A percentile compares a stretch with the other conserved stretches of the same genome.
phyloP scores from a whole-genome alignment of 2,329 filamentous ascomycete species.

The Bipolaris sorokiniana region DNA sequence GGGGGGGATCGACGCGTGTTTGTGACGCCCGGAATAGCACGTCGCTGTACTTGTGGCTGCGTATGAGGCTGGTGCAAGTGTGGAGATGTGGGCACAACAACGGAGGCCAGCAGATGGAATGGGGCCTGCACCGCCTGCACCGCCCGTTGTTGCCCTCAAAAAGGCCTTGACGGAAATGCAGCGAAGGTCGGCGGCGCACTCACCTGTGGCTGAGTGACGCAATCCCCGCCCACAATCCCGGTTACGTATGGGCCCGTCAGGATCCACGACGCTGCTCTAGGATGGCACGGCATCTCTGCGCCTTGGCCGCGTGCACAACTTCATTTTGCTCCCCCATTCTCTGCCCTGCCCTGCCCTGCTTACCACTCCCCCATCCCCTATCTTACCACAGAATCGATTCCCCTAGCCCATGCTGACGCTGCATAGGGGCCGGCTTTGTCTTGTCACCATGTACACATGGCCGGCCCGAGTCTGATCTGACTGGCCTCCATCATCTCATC shows the following conservation, averaged over 20 bases:
- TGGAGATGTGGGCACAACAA: constrained; percentile 16
- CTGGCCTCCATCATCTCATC: not conserved
- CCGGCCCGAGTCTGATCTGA: not conserved
- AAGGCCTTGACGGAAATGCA: constrained; percentile 24
- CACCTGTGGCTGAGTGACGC: constrained; percentile 31
- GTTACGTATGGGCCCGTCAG: constrained; percentile 5
- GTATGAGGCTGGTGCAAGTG: constrained; percentile 31
- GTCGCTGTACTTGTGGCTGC: constrained; percentile 30
- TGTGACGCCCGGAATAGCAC: constrained; percentile 34
- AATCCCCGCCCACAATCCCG: constrained; percentile 23
- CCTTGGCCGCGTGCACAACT: constrained; percentile 17
- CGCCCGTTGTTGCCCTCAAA: constrained; percentile 17
- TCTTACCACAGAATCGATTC: too few species aligned
- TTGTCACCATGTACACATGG: not conserved
- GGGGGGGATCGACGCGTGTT: constrained; percentile 34
- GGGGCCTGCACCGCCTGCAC: constrained; percentile 10
- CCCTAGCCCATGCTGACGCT: too few species aligned
- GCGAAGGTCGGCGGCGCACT: constrained; percentile 22
- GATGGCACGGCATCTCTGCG: constrained; percentile 21
- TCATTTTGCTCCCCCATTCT: not conserved
- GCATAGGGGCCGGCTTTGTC: not conserved
- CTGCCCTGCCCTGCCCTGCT: not conserved
- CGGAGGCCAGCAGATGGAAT: constrained; percentile 15
- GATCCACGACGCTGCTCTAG: constrained; percentile 9
- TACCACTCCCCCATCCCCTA: too few species aligned